Evolutionary conservation across 2,329 filamentous ascomycete genomes (phyloP).

Genomic region (Penicillium sp.): DNA sequence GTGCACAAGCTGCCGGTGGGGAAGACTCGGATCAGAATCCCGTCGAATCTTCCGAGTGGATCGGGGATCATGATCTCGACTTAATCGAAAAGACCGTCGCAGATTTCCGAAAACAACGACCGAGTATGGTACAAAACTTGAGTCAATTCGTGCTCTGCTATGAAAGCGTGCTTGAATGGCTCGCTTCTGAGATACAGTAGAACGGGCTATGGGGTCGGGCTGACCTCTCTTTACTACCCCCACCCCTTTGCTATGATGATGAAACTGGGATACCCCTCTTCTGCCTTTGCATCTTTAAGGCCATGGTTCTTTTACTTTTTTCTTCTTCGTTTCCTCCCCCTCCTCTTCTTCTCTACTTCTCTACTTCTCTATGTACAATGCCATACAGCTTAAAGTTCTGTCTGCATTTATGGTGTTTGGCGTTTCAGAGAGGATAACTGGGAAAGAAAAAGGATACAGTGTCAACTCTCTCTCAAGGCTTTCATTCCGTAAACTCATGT

Average conservation of each 20-base stretch:
- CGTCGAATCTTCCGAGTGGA: slow-evolving; percentile 53
- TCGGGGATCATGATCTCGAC: slow-evolving; percentile 68
- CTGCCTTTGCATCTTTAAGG: slow-evolving; percentile 6
- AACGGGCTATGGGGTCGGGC: neutral
- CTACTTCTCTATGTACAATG: slow-evolving; percentile 8
- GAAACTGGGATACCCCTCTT: slow-evolving; percentile 11
- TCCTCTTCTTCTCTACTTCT: neutral
- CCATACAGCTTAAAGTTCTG: slow-evolving; percentile 6
- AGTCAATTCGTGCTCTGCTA: slow-evolving; percentile 95
- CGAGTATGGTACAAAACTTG: slow-evolving; percentile 96
- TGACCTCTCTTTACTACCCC: neutral
- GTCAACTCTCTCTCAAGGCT: neutral
- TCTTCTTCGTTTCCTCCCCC: neutral
- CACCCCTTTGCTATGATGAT: slow-evolving; percentile 8
- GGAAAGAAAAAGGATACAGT: neutral
- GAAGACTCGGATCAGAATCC: slow-evolving; percentile 18
- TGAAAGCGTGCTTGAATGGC: slow-evolving; percentile 88
- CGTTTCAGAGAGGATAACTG: neutral
- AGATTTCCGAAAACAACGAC: slow-evolving; percentile 79
- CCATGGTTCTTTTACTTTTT: slow-evolving; percentile 4
- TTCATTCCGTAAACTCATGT: neutral
- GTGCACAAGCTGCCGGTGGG: slow-evolving; percentile 30
- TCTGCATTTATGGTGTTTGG: slow-evolving; percentile 10
- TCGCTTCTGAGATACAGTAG: slow-evolving; percentile 43
- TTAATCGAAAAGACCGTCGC: slow-evolving; percentile 83